These are phyloP conservation scores for Buxus sempervirens DNA, from an alignment of 164 flowering plant species.

Conservation along the genomic window DNA sequence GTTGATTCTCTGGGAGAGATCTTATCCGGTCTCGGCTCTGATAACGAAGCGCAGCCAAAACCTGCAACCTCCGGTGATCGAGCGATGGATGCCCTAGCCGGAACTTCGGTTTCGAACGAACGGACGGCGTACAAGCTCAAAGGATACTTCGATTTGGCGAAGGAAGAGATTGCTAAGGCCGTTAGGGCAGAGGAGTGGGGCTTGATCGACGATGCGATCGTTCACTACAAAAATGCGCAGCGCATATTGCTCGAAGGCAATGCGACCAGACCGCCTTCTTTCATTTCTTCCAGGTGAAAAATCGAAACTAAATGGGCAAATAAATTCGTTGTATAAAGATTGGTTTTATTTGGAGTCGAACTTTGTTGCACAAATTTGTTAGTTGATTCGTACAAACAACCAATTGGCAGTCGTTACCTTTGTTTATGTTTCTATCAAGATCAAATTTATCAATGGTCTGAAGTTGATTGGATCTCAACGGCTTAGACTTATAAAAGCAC, in stretches of 20 bases:
- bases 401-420: no score
- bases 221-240: slow-evolving; percentile 68
- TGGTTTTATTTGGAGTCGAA: not conserved
- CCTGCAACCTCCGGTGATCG: not conserved
- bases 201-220: slow-evolving; percentile 68
- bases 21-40: slow-evolving; percentile 29
- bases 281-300: slow-evolving; percentile 48
- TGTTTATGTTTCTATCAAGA: no score
- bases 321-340: not conserved
- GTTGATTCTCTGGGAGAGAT: slow-evolving; percentile 50
- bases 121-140: slow-evolving; percentile 75
- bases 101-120: slow-evolving; percentile 54
- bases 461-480: no score
- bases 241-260: slow-evolving; percentile 67
- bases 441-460: no score
- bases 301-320: no score
- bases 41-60: slow-evolving; percentile 17
- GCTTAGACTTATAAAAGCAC: no score
- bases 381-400: no score
- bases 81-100: slow-evolving; percentile 48
- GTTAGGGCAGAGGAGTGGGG: slow-evolving; percentile 98
- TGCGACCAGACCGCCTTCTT: slow-evolving; percentile 63
- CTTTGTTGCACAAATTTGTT: not conserved
- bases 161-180: slow-evolving; percentile 85
- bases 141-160: slow-evolving; percentile 90